Evolutionary conservation across 805 yeast genomes (phyloP), one percentile per base, ranked within the genome.

Genomic region (Saccharomycopsis javanensis): DNA sequence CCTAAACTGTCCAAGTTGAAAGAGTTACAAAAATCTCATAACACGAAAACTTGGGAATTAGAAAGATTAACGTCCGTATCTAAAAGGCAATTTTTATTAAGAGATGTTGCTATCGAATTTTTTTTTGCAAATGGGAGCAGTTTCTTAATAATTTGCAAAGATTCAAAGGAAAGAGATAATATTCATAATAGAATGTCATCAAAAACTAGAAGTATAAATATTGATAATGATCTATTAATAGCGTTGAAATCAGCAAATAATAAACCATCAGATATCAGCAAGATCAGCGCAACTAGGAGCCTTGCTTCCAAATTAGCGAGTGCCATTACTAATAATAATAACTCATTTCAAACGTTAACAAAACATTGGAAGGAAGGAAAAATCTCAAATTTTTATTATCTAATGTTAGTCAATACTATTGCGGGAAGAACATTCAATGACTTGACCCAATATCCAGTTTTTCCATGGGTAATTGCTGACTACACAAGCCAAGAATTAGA

Each of bases 361-460:
- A 77, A 74, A 60, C 79, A 80, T 63, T 89, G 97, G 97, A 78
- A 75, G 61, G 72, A 69, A 54, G 96, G 96, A 0, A 83, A 84
- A 61, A 77, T 90, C 65, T 86, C 96, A 0, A 89, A 89, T 65
- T 90, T 89, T 63, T 85, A 83, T 65, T 89, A 89, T 64, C 71
- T 89, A 64, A 85, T 88, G 80, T 76, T 86, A 16, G 72, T 89
- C 27, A 89, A 89, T 65, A 88, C 94, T 0, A 68, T 89, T 57
- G 95, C 96, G 0, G 97, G 97, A 0, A 72, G 97, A 61, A 88
- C 96, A 0, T 88, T 85, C 69, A 90, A 89, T 68, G 96, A 89
- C 66, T 68, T 89, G 55, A 89, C 96, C 0, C 97, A 89, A 61
- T 89, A 89, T 65, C 96, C 96, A 0, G 85, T 90, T 0, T 90